Conservation (phyloP, 73 alveolate species). For the Chromera velia region DNA sequence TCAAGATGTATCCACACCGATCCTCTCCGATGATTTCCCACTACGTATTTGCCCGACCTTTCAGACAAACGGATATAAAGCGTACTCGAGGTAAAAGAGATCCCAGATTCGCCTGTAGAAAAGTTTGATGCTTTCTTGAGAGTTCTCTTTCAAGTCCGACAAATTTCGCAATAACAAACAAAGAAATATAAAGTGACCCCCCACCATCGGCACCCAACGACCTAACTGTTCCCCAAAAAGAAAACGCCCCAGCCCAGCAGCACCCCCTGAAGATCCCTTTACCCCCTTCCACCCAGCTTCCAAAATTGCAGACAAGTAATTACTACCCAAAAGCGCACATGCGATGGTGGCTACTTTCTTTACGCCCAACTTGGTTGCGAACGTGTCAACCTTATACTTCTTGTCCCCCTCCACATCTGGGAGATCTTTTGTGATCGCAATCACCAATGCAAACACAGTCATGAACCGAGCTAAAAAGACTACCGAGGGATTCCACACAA, state of each 20-base stretch:
- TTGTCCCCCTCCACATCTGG: not conserved
- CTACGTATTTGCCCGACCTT: too few relatives aligned
- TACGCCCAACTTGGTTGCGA: not conserved
- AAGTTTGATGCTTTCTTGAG: not conserved
- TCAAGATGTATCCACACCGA: too few relatives aligned
- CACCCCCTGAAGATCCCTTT: too few relatives aligned
- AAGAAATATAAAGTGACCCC: not conserved
- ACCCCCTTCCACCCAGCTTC: too few relatives aligned
- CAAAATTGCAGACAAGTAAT: too few relatives aligned
- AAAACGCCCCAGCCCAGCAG: not conserved
- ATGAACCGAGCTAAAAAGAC: slow-evolving; percentile 34
- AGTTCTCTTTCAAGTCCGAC: not conserved
- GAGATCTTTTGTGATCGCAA: slow-evolving; percentile 32
- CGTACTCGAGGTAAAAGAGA: not conserved
- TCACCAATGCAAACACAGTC: slow-evolving; percentile 34
- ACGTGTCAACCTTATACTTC: not conserved
- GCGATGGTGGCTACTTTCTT: not conserved
- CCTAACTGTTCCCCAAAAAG: not conserved
- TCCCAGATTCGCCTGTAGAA: not conserved
- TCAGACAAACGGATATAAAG: not conserved
- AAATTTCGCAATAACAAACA: not conserved
- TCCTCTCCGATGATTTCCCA: too few relatives aligned
- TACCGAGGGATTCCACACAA: slow-evolving; percentile 32
- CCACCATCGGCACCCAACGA: not conserved
- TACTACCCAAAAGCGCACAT: too few relatives aligned